Conservation (phyloP, 768 basidiomycete species). For the Russula abietina region DNA sequence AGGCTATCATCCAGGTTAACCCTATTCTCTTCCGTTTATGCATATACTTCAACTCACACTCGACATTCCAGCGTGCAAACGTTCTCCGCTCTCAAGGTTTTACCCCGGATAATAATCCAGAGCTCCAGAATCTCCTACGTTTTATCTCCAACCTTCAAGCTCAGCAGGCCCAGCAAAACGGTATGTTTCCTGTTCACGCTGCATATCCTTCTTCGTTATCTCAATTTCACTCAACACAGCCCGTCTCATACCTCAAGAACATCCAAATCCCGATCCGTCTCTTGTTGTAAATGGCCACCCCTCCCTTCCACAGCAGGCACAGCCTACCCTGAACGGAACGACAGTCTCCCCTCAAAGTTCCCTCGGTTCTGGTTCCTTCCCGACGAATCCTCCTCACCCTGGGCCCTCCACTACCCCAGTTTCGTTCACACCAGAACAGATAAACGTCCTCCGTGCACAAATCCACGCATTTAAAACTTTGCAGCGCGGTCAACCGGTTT, state of each 20-base stretch:
- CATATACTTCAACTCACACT: neutral
- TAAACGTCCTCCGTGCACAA: constrained; percentile 69
- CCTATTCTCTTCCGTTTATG: neutral
- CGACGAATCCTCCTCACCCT: constrained; percentile 45
- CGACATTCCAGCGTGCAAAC: constrained; percentile 37
- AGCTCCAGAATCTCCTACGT: constrained; percentile 39
- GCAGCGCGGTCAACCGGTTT: constrained; percentile 56
- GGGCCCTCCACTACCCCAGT: constrained; percentile 64
- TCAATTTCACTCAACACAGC: neutral
- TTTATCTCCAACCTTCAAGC: constrained; percentile 37
- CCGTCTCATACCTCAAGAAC: constrained; percentile 23
- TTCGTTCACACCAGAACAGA: constrained; percentile 72
- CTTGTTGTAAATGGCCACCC: constrained; percentile 48
- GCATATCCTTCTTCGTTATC: neutral
- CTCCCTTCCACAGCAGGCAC: constrained; percentile 27
- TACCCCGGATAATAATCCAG: constrained; percentile 41
- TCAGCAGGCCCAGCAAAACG: constrained; percentile 34
- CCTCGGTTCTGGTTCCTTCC: constrained; percentile 44
- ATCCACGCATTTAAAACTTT: constrained; percentile 78
- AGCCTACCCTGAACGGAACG: constrained; percentile 33
- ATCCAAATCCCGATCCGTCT: constrained; percentile 24
- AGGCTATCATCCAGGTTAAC: constrained; percentile 29
- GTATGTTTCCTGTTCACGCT: neutral
- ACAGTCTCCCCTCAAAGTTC: constrained; percentile 36
- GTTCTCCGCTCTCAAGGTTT: constrained; percentile 39